Base-by-base conservation (phyloP, 2,329 filamentous ascomycete genomes). In the Tolypocladium pustulatum region DNA sequence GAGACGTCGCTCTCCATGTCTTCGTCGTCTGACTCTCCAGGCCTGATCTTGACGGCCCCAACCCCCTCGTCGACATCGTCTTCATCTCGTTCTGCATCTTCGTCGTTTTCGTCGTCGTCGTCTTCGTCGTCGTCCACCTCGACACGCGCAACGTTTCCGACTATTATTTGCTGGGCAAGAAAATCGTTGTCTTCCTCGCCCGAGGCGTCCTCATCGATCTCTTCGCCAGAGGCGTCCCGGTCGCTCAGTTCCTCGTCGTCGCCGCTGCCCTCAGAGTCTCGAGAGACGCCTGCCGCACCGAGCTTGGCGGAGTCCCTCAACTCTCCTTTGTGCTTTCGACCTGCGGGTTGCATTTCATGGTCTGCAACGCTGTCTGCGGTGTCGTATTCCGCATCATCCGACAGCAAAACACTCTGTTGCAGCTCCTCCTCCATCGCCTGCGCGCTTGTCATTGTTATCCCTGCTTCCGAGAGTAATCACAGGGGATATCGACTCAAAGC, bases 371-470 rank as follows among this genome's bases (percentile, higher is more conserved):
- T 67, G 32, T 73, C 66, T n/a, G 63, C 63, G 17, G 65, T 70
- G 55, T 70, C 73, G 58, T 76, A 77, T 40, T 77, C 76, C 55
- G 74, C 75, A 58, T 77, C 78, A 59, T 81, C 79, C 7, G 79
- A 81, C 58, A 78, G 73, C 63, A 80, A 72, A 51, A 77, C 78
- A 67, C 80, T 82, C 65, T 81, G 79, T 65, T 83, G 81, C 59
- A 82, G 73, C 68, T 83, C 79, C 60, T 84, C 81, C 67, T 83
- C 77, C 72, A 81, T 82, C 55, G 78, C 73, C 65, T 81, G 80
- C 58, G 78, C 75, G 65, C 76, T 81, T 57, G 76, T 70, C 78
- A 82, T 82, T 54, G 63, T 71, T 64, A 65, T 64, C 62, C 62
- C 62, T 65, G 63, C 65, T 64, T 66, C 63, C 61, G 60, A 60